These are phyloP conservation scores for Xylaria castorea DNA, from an alignment of 495 filamentous ascomycete genomes.

Conservation along the genomic window DNA sequence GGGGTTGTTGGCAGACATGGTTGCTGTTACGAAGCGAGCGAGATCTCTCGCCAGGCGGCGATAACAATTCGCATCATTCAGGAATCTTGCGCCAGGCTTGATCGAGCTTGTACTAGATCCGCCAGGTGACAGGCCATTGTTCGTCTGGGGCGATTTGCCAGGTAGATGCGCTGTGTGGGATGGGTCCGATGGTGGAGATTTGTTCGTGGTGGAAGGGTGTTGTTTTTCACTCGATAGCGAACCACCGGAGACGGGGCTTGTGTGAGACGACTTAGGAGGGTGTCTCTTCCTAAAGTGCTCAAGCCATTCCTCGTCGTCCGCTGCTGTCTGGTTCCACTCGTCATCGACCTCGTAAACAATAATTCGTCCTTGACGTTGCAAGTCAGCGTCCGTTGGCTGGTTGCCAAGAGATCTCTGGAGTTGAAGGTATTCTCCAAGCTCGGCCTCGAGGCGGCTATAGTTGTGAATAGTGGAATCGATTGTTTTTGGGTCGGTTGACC, in stretches of 20 bases:
- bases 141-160: constrained; percentile 19
- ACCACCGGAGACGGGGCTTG: constrained; percentile 18
- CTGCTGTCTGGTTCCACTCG: constrained; percentile 74
- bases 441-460: constrained; percentile 61
- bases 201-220: constrained; percentile 2
- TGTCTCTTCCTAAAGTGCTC: constrained; percentile 52
- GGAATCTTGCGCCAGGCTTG: constrained; percentile 46
- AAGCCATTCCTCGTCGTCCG: constrained; percentile 70
- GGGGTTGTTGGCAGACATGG: constrained; percentile 60
- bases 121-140: background rate
- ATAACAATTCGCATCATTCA: constrained; percentile 64
- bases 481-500: constrained; percentile 57
- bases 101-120: constrained; percentile 26
- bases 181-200: constrained; percentile 24
- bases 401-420: constrained; percentile 56
- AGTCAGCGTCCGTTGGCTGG: constrained; percentile 64
- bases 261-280: constrained; percentile 15
- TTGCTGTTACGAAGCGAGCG: constrained; percentile 52
- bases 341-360: constrained; percentile 72
- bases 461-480: constrained; percentile 62
- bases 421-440: constrained; percentile 63
- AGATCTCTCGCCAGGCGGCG: constrained; percentile 56
- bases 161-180: constrained; percentile 26
- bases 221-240: constrained; percentile 25
- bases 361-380: constrained; percentile 68